Evolutionary conservation across 768 basidiomycete genomes (phyloP).

Genomic region (Lactarius pseudohatsudake): DNA sequence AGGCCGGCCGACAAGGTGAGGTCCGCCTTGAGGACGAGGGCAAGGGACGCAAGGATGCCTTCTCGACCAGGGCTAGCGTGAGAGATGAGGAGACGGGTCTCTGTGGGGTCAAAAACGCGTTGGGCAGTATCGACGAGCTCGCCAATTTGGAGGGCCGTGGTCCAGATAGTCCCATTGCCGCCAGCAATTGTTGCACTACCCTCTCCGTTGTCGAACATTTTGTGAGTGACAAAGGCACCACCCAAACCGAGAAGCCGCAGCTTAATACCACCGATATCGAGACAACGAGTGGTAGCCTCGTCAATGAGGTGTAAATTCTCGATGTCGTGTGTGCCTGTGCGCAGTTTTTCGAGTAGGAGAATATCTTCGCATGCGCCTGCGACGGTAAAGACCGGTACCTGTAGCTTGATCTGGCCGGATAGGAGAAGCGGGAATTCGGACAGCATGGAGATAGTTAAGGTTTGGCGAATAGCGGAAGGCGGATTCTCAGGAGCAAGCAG

Average conservation of each 20-base stretch:
- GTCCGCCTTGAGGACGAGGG: constrained; percentile 89
- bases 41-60: constrained; percentile 88
- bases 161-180: constrained; percentile 98
- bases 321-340: constrained; percentile 76
- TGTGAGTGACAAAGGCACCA: constrained; percentile 92
- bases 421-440: constrained; percentile 94
- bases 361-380: constrained; percentile 99
- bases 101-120: constrained; percentile 86
- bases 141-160: constrained; percentile 94
- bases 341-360: constrained; percentile 87
- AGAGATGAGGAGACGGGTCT: constrained; percentile 91
- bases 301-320: constrained; percentile 91
- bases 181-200: constrained; percentile 97
- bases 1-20: constrained; percentile 91
- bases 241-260: constrained; percentile 94
- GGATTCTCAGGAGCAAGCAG: constrained; percentile 73
- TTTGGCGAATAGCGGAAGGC: constrained; percentile 65
- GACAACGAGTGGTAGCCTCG: constrained; percentile 89
- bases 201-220: constrained; percentile 92
- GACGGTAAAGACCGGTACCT: constrained; percentile 92
- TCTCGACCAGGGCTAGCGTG: constrained; percentile 93
- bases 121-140: constrained; percentile 98
- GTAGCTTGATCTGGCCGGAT: constrained; percentile 85
- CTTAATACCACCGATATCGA: constrained; percentile 92
- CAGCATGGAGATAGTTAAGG: constrained; percentile 73